Percentiles rank a stretch among this genome's conserved stretches.
phyloP scores from a whole-genome alignment of 2,329 filamentous ascomycete genomes.

The Colletotrichum sojae region DNA sequence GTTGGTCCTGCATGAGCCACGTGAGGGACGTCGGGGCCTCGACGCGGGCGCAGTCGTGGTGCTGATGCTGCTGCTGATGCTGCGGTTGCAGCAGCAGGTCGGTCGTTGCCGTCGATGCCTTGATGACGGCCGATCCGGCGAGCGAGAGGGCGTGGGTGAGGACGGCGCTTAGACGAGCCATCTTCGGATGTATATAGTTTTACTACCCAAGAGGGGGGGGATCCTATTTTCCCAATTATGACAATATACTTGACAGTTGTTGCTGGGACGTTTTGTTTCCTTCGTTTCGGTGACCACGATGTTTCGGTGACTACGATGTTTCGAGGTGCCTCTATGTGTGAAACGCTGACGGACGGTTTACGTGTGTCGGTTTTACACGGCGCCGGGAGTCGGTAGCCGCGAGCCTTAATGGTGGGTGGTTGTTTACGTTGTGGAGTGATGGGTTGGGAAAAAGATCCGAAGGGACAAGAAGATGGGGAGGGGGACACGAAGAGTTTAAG shows the following conservation, averaged over 20 bases:
- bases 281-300: not conserved
- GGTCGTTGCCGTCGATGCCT: not conserved
- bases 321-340: not conserved
- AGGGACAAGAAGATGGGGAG: no score
- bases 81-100: no score
- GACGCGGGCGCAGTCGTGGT: constrained; percentile 29
- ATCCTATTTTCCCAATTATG: not conserved
- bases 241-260: constrained; percentile 10
- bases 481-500: no score
- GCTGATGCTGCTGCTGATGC: not conserved
- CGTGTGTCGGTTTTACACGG: no score
- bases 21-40: constrained; percentile 33
- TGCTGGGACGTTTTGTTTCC: not conserved
- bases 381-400: no score
- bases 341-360: not conserved
- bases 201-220: not conserved
- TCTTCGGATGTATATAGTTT: constrained; percentile 26
- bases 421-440: no score
- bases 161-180: constrained; percentile 39
- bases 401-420: no score
- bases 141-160: constrained; percentile 27
- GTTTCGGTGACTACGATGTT: no score
- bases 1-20: constrained; percentile 38
- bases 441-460: no score
- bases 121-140: constrained; percentile 19